Evolutionary conservation across 2,329 filamentous ascomycete genomes (phyloP).

Genomic region (Phyllachora maydis): DNA sequence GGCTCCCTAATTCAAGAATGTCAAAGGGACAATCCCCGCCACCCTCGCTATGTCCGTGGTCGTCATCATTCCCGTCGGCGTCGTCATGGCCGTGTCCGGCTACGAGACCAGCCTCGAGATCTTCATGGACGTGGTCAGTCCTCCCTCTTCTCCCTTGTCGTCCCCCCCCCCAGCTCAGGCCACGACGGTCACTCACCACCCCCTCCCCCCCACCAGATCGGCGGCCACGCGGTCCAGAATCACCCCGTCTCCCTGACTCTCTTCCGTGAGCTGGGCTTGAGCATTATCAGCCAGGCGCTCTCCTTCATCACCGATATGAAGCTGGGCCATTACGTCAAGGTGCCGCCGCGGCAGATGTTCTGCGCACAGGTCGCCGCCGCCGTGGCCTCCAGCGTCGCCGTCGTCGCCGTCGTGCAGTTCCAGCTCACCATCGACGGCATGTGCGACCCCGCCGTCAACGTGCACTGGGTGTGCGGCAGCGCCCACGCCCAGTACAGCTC

Average conservation of each 20-base stretch:
- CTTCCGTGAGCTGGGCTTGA: neutral
- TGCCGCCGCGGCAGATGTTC: constrained; percentile 61
- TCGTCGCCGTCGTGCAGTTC: constrained; percentile 76
- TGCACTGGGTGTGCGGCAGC: constrained; percentile 74
- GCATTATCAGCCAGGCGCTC: neutral
- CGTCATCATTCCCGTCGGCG: constrained; percentile 78
- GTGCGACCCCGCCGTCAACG: constrained; percentile 62
- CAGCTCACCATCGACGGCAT: constrained; percentile 56
- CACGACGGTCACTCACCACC: too few species aligned
- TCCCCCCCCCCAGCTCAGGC: too few species aligned
- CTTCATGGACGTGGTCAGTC: neutral
- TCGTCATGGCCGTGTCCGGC: constrained; percentile 85
- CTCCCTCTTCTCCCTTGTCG: too few species aligned
- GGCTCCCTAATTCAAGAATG: too few species aligned
- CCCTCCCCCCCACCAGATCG: neutral
- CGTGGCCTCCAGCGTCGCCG: constrained; percentile 56
- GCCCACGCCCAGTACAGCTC: constrained; percentile 82
- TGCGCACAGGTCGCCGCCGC: constrained; percentile 60
- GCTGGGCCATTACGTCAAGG: constrained; percentile 76
- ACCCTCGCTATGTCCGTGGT: constrained; percentile 57
- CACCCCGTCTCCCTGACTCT: neutral
- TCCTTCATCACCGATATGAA: constrained; percentile 66
- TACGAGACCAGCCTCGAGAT: constrained; percentile 75
- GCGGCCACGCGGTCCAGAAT: neutral
- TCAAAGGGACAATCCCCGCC: neutral